Evolutionary conservation across 148 eudicot genomes (phyloP), one percentile per base, ranked within the genome.

Genomic region (Spergularia bocconei): DNA sequence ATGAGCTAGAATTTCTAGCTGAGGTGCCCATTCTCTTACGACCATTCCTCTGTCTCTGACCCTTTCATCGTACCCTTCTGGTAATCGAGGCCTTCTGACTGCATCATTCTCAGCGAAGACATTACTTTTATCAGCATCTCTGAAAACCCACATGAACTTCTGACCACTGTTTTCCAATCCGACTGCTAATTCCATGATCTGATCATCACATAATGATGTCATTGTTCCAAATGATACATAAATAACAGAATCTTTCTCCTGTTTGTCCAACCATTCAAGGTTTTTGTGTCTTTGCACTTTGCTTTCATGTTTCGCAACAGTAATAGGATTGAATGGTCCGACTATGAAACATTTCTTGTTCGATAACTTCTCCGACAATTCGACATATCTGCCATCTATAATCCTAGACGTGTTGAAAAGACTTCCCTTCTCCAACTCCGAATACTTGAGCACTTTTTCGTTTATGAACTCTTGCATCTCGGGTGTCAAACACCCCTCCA

Each of bases 21-120:
- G 71, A 13, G 71, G 71, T 0, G 57, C 71, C 57, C 71, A 68
- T 6, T 68, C 57, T 68, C 57, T 50, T 48, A 68, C 71, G n/a
- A 68, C 57, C 12, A 68, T 68, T 68, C 71, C 71, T 8, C 56
- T 20, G 38, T 23, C 1, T 68, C 23, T 68, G 13, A 68, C 71
- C 39, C 71, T 68, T 51, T 50, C 71, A 21, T 68, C 71, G 6
- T 50, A 68, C 71, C 71, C 71, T 50, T 68, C n/a, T 13, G 71
- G 71, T 23, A 50, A 50, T 15, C 38, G 4, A 14, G 50, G 68
- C 68, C n/a, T 20, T 23, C 38, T 48, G 13, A 68, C n/a, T 2
- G 38, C 33, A 6, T 4, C 55, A 11, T 68, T 50, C n/a, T 68
- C 57, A 48, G 56, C 12, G 14, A 68, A 68, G 0, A 50, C 57